Base-by-base conservation (phyloP, 1,139 yeast species). In the Yamadazyma triangularis region DNA sequence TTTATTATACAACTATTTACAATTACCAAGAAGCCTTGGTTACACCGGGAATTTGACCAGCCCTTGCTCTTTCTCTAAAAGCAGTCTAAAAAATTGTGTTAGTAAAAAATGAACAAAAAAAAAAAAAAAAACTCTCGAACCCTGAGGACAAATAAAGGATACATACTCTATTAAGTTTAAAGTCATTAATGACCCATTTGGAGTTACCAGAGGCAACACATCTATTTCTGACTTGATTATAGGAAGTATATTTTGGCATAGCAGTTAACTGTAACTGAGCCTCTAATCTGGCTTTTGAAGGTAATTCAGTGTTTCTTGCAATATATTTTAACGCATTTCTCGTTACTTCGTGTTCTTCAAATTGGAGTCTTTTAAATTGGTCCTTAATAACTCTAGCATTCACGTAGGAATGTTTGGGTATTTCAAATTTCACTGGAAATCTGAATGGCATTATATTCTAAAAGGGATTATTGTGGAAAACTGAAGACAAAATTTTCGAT, bases 11-110 rank as follows among this genome's bases (percentile, higher is more conserved):
- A 18, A 27, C 31, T 31, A 27, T 27, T 31, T 27, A 27, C 24
- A 29, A 13, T 56, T 63, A 88, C 98, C 97, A 91, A 16, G 91
- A 84, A 50, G 96, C 97, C 60, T 85, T 87, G 59, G 80, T 78
- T 21, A 91, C 97, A 31, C 98, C 98, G 3, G 98, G 96, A 32
- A 91, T 71, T 27, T 79, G 75, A 23, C 97, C 97, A 24, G 79
- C 79, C 38, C 79, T 67, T n/a, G 97, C 97, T 57, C 82, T 75
- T 56, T 83, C 79, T 65, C 96, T 81, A 59, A 91, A 89, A 48
- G 87, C 94, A 51, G 86, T 75, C 43, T 39, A 38, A 24, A 33
- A 23, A 27, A 18, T 7, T 7, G 6, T 18, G 40, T 36, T 38
- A 38, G 39, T 34, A 70, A 62, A 18, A 18, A 18, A 18, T 18